A percentile compares a stretch with the other conserved stretches of the same genome.
Conservation (phyloP, 108 stramenopile genomes). For the Schizochytrium sp. region DNA sequence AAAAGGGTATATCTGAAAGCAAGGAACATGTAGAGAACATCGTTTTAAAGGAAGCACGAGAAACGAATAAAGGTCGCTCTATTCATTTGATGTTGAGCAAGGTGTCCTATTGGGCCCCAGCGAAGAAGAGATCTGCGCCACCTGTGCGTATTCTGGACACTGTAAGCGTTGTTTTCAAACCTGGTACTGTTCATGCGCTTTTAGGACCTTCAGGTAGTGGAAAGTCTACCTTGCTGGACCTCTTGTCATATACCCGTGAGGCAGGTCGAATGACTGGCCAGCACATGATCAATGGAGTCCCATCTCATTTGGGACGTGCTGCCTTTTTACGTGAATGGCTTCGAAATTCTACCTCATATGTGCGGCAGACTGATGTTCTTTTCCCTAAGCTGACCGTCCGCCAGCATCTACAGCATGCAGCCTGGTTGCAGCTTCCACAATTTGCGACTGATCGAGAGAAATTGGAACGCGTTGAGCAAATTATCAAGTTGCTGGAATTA, state of each 20-base stretch:
- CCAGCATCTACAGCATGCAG: constrained; percentile 53
- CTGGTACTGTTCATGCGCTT: background rate
- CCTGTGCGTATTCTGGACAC: constrained; percentile 1
- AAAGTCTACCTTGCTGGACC: constrained; percentile 40
- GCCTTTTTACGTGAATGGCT: constrained; percentile 46
- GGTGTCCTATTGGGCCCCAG: constrained; percentile 39
- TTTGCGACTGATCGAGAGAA: constrained; percentile 17
- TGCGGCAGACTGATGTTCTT: constrained; percentile 48
- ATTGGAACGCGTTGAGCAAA: constrained; percentile 3
- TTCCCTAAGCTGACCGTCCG: constrained; percentile 51
- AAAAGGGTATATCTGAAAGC: background rate
- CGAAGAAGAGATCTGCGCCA: background rate
- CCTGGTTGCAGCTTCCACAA: constrained; percentile 52
- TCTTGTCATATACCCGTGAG: constrained; percentile 31
- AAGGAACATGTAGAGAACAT: background rate
- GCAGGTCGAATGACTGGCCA: background rate
- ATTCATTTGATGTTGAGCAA: constrained; percentile 41
- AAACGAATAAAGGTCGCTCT: constrained; percentile 12
- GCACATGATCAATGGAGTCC: constrained; percentile 37
- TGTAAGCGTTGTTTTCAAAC: background rate
- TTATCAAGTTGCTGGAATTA: constrained; percentile 12
- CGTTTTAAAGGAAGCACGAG: background rate
- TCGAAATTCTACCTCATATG: background rate
- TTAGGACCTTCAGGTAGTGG: constrained; percentile 52
- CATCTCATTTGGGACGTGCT: background rate